Percentiles rank a stretch among this genome's conserved stretches.
Conservation (phyloP, 768 basidiomycete genomes). For the Russula sp. region DNA sequence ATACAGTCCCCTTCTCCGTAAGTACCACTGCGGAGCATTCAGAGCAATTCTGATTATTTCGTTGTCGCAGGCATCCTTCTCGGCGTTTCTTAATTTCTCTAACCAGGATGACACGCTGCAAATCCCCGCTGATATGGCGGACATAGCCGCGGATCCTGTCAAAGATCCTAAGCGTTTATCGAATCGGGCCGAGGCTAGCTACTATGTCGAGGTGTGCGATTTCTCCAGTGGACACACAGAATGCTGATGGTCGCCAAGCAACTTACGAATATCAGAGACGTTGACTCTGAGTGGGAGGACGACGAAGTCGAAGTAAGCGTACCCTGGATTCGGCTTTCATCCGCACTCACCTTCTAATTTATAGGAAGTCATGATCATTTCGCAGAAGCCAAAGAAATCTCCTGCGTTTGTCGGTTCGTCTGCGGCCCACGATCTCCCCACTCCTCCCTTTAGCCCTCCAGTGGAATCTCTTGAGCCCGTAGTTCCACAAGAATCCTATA, state of each 20-base stretch:
- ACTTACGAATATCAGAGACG: slow-evolving; percentile 19
- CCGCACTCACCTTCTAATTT: neutral
- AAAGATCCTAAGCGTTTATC: slow-evolving; percentile 9
- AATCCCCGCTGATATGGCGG: neutral
- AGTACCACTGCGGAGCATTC: neutral
- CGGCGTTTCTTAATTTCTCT: slow-evolving; percentile 10
- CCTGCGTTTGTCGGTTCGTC: neutral
- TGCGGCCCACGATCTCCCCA: neutral
- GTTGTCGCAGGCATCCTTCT: slow-evolving; percentile 18
- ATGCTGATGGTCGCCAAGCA: slow-evolving; percentile 9
- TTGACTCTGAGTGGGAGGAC: slow-evolving; percentile 23
- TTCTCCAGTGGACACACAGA: neutral
- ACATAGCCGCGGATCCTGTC: neutral
- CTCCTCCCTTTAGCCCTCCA: slow-evolving; percentile 2
- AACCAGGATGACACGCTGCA: neutral
- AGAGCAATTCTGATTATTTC: neutral
- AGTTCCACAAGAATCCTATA: slow-evolving; percentile 13
- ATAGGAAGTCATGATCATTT: slow-evolving; percentile 23
- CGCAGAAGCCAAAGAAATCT: slow-evolving; percentile 11
- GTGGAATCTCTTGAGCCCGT: neutral
- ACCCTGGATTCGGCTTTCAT: neutral
- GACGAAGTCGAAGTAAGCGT: slow-evolving; percentile 21
- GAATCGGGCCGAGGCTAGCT: slow-evolving; percentile 17
- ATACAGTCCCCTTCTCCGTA: slow-evolving; percentile 23
- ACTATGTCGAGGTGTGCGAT: slow-evolving; percentile 20